Base-by-base conservation (phyloP, 768 basidiomycete genomes). In the Mycena chlorophos region DNA sequence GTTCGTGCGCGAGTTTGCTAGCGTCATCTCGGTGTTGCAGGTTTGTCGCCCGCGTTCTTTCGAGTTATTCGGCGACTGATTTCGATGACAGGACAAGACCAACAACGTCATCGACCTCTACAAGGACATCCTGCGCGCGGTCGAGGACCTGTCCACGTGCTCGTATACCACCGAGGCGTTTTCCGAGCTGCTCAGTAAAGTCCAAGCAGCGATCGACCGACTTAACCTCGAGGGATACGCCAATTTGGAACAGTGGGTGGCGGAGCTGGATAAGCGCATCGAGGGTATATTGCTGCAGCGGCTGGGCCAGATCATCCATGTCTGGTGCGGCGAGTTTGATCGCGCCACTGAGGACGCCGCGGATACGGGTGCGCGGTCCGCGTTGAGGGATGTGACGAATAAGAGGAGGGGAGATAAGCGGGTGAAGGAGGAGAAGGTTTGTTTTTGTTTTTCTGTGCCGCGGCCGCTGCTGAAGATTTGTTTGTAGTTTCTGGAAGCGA, bases 21-120 rank as follows among this genome's bases (percentile, higher is more conserved):
- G 89, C 57, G 84, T 93, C 3, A 89, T 98, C 0, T 95, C 94
- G 1, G 79, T 96, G 10, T 75, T 99, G 22, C 96, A 98, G 80
- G 88, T 88, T 51, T n/a, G n/a, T n/a, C n/a, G n/a, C n/a, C 23
- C 69, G 54, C 34, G 23, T 52, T 51, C 39, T 30, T 38, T 58
- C 2, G 50, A 90, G n/a, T n/a, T n/a, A n/a, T n/a, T n/a, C n/a
- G n/a, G n/a, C n/a, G n/a, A n/a, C n/a, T n/a, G n/a, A n/a, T n/a
- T n/a, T n/a, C n/a, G n/a, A n/a, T n/a, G n/a, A n/a, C n/a, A n/a
- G 86, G 97, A 99, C 75, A 97, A 98, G 72, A 91, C 94, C 40
- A 96, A 96, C 69, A 88, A 82, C 49, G 87, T 96, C 52, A 91
- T 99, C 59, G 95, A 96, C 62, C 75, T 94, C 51, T 92, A 93